Evolutionary conservation across 2,329 filamentous ascomycete species (phyloP).

Genomic region (Pseudogymnoascus sp.): DNA sequence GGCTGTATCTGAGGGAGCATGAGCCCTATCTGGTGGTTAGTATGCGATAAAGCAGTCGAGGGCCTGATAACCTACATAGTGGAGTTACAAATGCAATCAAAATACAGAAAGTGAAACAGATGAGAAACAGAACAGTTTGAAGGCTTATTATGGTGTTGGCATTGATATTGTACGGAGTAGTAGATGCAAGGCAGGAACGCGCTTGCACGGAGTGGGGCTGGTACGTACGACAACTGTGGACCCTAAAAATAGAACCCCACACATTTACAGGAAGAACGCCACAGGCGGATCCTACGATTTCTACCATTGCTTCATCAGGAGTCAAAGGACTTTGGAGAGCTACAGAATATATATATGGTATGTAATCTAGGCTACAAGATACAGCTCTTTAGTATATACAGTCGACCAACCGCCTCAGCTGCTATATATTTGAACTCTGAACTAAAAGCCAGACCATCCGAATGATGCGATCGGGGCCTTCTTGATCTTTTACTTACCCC

Average conservation of each 20-base stretch:
- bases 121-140: background rate
- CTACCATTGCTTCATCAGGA: background rate
- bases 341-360: background rate
- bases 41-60: background rate
- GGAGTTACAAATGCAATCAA: background rate
- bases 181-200: background rate
- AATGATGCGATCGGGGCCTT: background rate
- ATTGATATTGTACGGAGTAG: background rate
- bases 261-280: background rate
- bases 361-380: background rate
- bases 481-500: conserved; percentile 19
- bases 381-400: background rate
- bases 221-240: background rate
- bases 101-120: background rate
- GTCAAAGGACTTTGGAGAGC: background rate
- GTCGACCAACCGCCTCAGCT: background rate
- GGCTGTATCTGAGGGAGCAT: background rate
- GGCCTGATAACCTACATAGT: background rate
- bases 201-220: background rate
- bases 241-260: background rate
- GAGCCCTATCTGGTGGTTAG: background rate
- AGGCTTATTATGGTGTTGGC: background rate
- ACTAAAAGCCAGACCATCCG: background rate
- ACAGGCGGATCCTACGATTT: background rate
- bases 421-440: background rate